Conservation (phyloP, 495 filamentous ascomycete genomes). For the Penicillium malachiteum region DNA sequence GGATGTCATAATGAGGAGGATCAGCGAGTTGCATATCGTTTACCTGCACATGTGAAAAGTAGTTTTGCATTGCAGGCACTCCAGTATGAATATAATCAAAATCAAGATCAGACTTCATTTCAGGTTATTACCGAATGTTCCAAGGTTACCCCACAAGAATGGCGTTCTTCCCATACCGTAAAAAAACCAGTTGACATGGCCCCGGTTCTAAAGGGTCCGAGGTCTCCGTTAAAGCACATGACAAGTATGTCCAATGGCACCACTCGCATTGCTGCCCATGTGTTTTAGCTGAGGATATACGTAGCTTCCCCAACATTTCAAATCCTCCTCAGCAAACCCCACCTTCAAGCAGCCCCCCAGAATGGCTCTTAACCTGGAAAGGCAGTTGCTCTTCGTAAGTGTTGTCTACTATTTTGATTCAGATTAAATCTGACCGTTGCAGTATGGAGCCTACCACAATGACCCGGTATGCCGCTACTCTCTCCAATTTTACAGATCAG, state of each 20-base stretch:
- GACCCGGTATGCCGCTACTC: slow-evolving; percentile 57
- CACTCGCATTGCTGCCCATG: slow-evolving; percentile 16
- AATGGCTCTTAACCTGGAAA: slow-evolving; percentile 78
- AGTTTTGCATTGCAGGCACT: no score
- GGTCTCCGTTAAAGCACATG: slow-evolving; percentile 15
- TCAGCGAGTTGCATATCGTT: no score
- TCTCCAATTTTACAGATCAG: neutral
- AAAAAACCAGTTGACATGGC: no score
- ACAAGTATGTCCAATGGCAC: slow-evolving; percentile 16
- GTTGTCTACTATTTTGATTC: no score
- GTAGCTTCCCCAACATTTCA: neutral
- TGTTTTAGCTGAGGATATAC: slow-evolving; percentile 19
- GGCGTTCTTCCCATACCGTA: no score
- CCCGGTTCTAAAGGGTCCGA: no score
- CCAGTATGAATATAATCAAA: no score
- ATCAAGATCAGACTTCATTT: no score
- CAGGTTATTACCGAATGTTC: no score
- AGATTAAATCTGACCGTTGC: slow-evolving; percentile 1
- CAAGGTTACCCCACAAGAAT: no score
- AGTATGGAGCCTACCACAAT: slow-evolving; percentile 97
- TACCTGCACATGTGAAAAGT: no score
- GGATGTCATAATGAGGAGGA: no score
- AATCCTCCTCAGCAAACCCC: neutral
- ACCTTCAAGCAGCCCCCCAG: slow-evolving; percentile 8
- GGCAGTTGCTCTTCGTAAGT: slow-evolving; percentile 76